Conservation (phyloP, 2,329 filamentous ascomycete genomes). For the Chaetomium sp. region DNA sequence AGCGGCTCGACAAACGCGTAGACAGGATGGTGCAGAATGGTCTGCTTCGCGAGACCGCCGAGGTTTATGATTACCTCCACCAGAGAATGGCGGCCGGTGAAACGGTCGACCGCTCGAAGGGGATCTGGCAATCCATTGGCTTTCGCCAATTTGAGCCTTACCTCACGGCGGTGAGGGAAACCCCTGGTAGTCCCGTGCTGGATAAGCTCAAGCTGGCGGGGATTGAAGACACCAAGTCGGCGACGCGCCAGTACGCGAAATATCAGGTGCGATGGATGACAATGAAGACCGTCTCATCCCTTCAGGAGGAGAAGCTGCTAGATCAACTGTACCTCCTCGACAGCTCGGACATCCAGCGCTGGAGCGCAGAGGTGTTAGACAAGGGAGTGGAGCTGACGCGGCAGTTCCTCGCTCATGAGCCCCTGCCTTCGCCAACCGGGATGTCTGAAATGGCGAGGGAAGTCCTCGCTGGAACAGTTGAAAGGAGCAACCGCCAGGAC, state of each 20-base stretch:
- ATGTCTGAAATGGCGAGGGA: slow-evolving; percentile 53
- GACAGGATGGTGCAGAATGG: slow-evolving; percentile 74
- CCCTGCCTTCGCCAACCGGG: slow-evolving; percentile 54
- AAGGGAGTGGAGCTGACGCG: slow-evolving; percentile 65
- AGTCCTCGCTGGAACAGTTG: slow-evolving; percentile 56
- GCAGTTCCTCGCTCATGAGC: slow-evolving; percentile 61
- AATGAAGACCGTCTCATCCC: slow-evolving; percentile 73
- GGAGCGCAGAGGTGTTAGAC: slow-evolving; percentile 63
- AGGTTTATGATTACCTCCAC: slow-evolving; percentile 48
- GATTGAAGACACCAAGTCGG: slow-evolving; percentile 75
- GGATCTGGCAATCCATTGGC: slow-evolving; percentile 96
- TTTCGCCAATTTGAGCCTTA: slow-evolving; percentile 89
- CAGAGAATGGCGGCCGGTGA: slow-evolving; percentile 47
- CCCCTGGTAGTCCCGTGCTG: slow-evolving; percentile 45
- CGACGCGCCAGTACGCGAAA: slow-evolving; percentile 85
- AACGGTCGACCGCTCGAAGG: slow-evolving; percentile 70
- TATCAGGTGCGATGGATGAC: slow-evolving; percentile 86
- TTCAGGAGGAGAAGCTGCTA: slow-evolving; percentile 58
- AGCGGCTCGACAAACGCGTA: slow-evolving; percentile 74
- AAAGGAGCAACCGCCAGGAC: slow-evolving; percentile 54
- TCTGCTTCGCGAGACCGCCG: slow-evolving; percentile 52
- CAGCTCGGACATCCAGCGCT: slow-evolving; percentile 68
- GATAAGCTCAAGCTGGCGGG: slow-evolving; percentile 59
- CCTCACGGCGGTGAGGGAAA: slow-evolving; percentile 50
- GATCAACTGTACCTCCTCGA: slow-evolving; percentile 76